Conservation (phyloP, 2,329 filamentous ascomycete genomes). For the Colletotrichum sp. region DNA sequence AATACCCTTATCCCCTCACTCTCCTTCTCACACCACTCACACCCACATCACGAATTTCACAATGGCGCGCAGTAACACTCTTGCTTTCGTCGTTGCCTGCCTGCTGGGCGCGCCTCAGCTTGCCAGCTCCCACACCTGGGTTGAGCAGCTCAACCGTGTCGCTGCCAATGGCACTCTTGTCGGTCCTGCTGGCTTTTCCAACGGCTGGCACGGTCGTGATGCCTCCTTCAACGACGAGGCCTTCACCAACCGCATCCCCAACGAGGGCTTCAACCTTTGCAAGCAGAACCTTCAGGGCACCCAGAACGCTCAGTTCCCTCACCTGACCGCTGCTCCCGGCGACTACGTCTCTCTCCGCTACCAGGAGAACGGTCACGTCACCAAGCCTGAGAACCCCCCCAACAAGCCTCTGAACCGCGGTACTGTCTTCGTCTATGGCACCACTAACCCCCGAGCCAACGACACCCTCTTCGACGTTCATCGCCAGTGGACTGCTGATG, state of each 20-base stretch:
- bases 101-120: constrained; percentile 22
- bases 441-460: constrained; percentile 57
- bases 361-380: constrained; percentile 80
- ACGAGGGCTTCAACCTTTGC: constrained; percentile 37
- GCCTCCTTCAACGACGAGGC: constrained; percentile 60
- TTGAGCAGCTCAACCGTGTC: constrained; percentile 77
- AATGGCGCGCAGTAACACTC: constrained; percentile 17
- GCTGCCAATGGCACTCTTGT: constrained; percentile 75
- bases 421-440: constrained; percentile 78
- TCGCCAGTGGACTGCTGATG: constrained; percentile 77
- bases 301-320: constrained; percentile 51
- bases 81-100: constrained; percentile 35
- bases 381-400: constrained; percentile 57
- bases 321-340: constrained; percentile 64
- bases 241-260: constrained; percentile 70
- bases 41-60: not conserved
- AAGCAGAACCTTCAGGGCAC: not conserved
- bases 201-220: constrained; percentile 68
- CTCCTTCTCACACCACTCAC: not conserved
- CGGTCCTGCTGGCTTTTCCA: constrained; percentile 74
- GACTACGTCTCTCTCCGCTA: constrained; percentile 71
- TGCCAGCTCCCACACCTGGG: constrained; percentile 75
- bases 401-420: constrained; percentile 71
- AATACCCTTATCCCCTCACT: not conserved
- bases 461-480: constrained; percentile 70